Evolutionary conservation across 2,329 filamentous ascomycete species (phyloP).

Genomic region (Ophiognomonia clavigignenti-juglandacearum): DNA sequence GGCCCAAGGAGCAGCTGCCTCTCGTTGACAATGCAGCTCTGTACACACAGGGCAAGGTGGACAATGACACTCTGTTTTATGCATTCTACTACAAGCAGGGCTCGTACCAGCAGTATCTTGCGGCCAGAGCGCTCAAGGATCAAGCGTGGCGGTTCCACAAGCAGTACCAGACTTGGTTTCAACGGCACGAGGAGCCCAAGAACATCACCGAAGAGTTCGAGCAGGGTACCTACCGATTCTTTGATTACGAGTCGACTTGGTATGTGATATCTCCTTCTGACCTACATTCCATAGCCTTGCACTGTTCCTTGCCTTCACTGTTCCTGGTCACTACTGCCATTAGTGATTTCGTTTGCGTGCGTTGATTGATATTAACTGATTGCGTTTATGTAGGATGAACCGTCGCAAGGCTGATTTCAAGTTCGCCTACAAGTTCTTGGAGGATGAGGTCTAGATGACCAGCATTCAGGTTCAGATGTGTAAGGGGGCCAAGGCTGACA

Average conservation of each 20-base stretch:
- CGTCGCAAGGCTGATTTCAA: slow-evolving; percentile 96
- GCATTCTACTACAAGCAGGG: slow-evolving; percentile 99
- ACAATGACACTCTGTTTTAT: slow-evolving; percentile 96
- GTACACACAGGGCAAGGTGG: slow-evolving; percentile 68
- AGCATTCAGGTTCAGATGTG: no score
- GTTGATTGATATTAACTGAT: neutral
- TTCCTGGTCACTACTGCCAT: neutral
- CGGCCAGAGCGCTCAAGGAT: slow-evolving; percentile 93
- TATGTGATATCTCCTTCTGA: slow-evolving; percentile 40
- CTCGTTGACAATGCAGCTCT: slow-evolving; percentile 89
- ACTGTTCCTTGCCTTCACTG: neutral
- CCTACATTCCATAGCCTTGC: slow-evolving; percentile 5
- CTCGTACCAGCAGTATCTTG: slow-evolving; percentile 90
- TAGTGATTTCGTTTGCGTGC: no score
- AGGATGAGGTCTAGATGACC: slow-evolving; percentile 74
- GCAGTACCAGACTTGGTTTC: slow-evolving; percentile 99
- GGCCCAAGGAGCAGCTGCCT: slow-evolving; percentile 85
- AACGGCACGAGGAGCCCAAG: slow-evolving; percentile 96
- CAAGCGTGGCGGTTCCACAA: slow-evolving; percentile 99
- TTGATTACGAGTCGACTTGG: slow-evolving; percentile 99
- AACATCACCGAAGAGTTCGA: slow-evolving; percentile 98
- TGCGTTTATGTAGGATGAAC: slow-evolving; percentile 73
- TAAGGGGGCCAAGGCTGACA: no score
- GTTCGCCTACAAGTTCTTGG: slow-evolving; percentile 95
- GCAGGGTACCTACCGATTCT: slow-evolving; percentile 98